Percentiles rank a stretch among this genome's conserved stretches.
Conservation (phyloP, 371 early-diverging fungal genomes). For the Mucor racemosus region DNA sequence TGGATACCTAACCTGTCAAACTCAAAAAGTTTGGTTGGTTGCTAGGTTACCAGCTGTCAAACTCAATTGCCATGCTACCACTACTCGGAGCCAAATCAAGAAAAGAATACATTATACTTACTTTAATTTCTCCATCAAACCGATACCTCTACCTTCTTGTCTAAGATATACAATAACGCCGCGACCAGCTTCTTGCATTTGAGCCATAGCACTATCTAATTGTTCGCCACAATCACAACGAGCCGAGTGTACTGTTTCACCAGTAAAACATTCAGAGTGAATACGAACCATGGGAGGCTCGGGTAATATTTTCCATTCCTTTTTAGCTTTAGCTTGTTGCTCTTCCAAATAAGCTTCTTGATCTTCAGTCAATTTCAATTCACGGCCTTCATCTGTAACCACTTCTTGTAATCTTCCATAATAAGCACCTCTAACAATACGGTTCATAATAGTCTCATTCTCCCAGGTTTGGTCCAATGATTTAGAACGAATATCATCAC, state of each 20-base stretch:
- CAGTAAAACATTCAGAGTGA: constrained; percentile 97
- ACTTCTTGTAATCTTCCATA: constrained; percentile 63
- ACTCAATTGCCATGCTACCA: no score
- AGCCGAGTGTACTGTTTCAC: constrained; percentile 90
- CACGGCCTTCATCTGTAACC: constrained; percentile 47
- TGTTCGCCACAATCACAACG: constrained; percentile 98
- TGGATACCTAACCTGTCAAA: not conserved
- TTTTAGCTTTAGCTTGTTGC: constrained; percentile 45
- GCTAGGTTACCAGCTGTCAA: no score
- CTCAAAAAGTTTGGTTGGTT: no score
- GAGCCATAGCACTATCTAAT: constrained; percentile 89
- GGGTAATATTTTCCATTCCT: constrained; percentile 26
- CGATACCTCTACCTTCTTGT: constrained; percentile 97
- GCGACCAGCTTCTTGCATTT: constrained; percentile 79
- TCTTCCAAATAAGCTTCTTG: constrained; percentile 44
- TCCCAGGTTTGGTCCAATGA: constrained; percentile 69
- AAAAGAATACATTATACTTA: constrained; percentile 34
- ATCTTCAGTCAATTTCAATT: constrained; percentile 39
- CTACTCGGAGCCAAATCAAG: no score
- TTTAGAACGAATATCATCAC: constrained; percentile 73
- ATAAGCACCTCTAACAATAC: constrained; percentile 81
- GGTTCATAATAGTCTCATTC: constrained; percentile 79
- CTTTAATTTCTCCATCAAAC: constrained; percentile 90
- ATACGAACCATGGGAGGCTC: constrained; percentile 84
- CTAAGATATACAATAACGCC: constrained; percentile 94